Base-by-base conservation (phyloP, 495 filamentous ascomycete genomes). In the Xylaria palmicola region DNA sequence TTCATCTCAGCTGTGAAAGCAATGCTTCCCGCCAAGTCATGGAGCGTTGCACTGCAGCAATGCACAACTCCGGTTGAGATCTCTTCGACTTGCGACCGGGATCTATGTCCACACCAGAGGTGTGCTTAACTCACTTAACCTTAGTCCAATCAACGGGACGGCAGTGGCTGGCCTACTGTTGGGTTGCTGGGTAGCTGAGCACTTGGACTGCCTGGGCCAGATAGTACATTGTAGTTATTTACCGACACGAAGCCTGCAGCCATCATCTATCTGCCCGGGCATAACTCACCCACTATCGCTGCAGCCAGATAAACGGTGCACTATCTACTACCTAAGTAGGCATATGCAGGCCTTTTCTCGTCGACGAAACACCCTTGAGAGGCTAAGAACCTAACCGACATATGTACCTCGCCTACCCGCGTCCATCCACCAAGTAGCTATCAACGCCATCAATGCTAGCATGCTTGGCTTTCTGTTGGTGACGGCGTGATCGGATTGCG, bases 21-120 rank as follows among this genome's bases (percentile, higher is more conserved):
- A 8, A 8, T 26, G 50, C 50, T 40, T 17, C 19, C 17, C 20
- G 17, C 51, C 36, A 54, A 54, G 29, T 40, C 41, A 12, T 15
- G 22, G 34, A 54, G 51, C 12, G 39, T 43, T 3, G 53, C 24
- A 56, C 39, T 44, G 53, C 53, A 56, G 24, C 10, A 56, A n/a
- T 56, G 53, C 53, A n/a, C n/a, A n/a, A n/a, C n/a, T n/a, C n/a
- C n/a, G n/a, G n/a, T n/a, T n/a, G n/a, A n/a, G n/a, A n/a, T n/a
- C n/a, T n/a, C n/a, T n/a, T n/a, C n/a, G n/a, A n/a, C n/a, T n/a
- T n/a, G n/a, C n/a, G n/a, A n/a, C n/a, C n/a, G n/a, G n/a, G n/a
- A n/a, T n/a, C n/a, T 56, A 34, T 15, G n/a, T 4, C 24, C 27
- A 56, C 53, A 39, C 53, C 53, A 41, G 1, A 19, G 22, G 53